Evolutionary conservation across 176 grass and related monocot species (phyloP).

Genomic region (Eleusine indica): DNA sequence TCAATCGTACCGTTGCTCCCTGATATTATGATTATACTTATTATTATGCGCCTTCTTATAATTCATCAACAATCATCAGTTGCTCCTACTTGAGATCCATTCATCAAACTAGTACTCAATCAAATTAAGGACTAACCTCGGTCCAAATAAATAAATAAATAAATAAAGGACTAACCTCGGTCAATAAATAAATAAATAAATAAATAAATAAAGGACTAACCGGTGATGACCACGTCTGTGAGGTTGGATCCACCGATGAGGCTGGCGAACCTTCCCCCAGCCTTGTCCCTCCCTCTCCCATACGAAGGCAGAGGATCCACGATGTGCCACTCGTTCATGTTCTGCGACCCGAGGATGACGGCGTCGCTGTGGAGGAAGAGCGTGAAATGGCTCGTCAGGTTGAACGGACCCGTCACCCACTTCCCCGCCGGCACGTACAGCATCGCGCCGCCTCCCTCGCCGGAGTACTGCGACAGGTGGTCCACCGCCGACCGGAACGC

Average conservation of each 20-base stretch:
- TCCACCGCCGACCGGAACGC: conserved; percentile 80
- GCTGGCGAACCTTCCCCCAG: conserved; percentile 78
- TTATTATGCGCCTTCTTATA: no score
- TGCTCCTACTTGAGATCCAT: no score
- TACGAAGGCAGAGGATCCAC: conserved; percentile 87
- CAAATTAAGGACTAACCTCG: no score
- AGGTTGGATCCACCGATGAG: conserved; percentile 85
- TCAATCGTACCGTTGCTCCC: conserved; percentile 90
- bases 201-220: not conserved
- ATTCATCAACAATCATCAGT: no score
- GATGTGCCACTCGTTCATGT: conserved; percentile 70
- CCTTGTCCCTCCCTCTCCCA: conserved; percentile 77
- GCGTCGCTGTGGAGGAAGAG: conserved; percentile 77
- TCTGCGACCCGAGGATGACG: conserved; percentile 77
- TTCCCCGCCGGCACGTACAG: conserved; percentile 76
- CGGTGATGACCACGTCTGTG: conserved; percentile 74
- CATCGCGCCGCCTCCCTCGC: conserved; percentile 62
- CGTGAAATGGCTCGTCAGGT: conserved; percentile 91
- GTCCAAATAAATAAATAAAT: not conserved
- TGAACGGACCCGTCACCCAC: conserved; percentile 96
- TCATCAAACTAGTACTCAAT: no score
- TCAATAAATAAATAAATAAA: no score
- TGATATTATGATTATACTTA: no score
- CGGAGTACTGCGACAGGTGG: conserved; percentile 72
- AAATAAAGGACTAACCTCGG: no score